Evolutionary conservation across 495 filamentous ascomycete genomes (phyloP).

Genomic region (Platismatia glauca): DNA sequence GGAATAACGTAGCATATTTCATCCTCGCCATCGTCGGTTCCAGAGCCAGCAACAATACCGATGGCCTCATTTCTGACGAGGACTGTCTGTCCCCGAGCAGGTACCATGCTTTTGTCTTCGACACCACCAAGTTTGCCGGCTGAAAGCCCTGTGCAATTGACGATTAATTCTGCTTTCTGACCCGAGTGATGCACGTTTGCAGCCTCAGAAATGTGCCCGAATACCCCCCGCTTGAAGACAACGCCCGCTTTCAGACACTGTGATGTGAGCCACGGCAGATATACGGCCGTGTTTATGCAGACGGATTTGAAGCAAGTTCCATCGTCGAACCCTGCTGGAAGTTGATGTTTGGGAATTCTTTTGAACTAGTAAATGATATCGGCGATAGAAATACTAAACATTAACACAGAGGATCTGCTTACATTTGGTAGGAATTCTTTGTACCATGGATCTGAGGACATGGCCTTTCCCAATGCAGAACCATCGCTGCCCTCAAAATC

Average conservation of each 20-base stretch:
- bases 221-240: conserved; percentile 47
- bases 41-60: conserved; percentile 59
- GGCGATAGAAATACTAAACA: background rate
- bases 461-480: conserved; percentile 48
- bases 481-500: conserved; percentile 34
- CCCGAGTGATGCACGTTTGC: conserved; percentile 54
- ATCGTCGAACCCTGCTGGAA: conserved; percentile 54
- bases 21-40: conserved; percentile 70
- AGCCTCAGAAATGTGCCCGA: conserved; percentile 68
- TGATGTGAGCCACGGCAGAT: conserved; percentile 73
- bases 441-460: conserved; percentile 72
- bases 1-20: conserved; percentile 88
- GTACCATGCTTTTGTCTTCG: conserved; percentile 61
- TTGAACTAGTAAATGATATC: conserved; percentile 37
- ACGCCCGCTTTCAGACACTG: conserved; percentile 66
- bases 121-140: conserved; percentile 74
- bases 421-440: conserved; percentile 65
- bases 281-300: conserved; percentile 84
- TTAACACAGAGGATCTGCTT: conserved; percentile 19
- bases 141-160: conserved; percentile 83
- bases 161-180: conserved; percentile 54
- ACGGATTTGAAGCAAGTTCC: conserved; percentile 70
- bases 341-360: conserved; percentile 43
- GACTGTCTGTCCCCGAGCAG: conserved; percentile 79
- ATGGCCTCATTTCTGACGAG: conserved; percentile 75